Conservation (phyloP, 164 flowering plant genomes). For the Tetracentron sinense region DNA sequence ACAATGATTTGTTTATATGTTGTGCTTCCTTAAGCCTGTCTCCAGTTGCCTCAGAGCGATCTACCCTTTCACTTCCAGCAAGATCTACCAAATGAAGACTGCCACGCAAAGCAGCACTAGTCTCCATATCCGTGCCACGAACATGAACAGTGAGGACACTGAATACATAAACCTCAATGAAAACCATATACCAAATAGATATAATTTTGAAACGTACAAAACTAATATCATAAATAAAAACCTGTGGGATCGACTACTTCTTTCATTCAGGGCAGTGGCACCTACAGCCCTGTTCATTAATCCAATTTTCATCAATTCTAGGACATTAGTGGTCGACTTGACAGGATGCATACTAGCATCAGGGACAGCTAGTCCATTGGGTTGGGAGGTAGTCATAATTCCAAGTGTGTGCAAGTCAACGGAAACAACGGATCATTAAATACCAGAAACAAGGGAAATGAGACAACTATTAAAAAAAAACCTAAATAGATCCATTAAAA, state of each 20-base stretch:
- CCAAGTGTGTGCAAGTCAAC: slow-evolving; percentile 68
- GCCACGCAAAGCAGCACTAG: slow-evolving; percentile 66
- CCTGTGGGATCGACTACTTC: slow-evolving; percentile 99
- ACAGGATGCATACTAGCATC: slow-evolving; percentile 79
- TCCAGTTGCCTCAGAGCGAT: slow-evolving; percentile 82
- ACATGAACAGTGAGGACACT: slow-evolving; percentile 89
- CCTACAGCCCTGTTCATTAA: slow-evolving; percentile 79
- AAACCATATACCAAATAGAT: background rate
- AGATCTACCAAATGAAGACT: slow-evolving; percentile 91
- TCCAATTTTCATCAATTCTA: slow-evolving; percentile 64
- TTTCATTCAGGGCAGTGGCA: slow-evolving; percentile 90
- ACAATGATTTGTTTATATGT: slow-evolving; percentile 72
- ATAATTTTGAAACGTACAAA: background rate
- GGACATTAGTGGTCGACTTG: slow-evolving; percentile 50
- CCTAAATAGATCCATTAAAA: too few relatives aligned
- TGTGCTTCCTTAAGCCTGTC: slow-evolving; percentile 88
- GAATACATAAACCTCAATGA: slow-evolving; percentile 17
- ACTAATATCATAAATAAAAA: slow-evolving; percentile 17
- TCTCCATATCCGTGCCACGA: slow-evolving; percentile 56
- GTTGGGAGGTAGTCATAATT: slow-evolving; percentile 57
- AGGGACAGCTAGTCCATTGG: slow-evolving; percentile 68
- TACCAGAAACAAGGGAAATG: background rate
- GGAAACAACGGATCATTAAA: slow-evolving; percentile 18
- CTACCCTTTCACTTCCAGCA: slow-evolving; percentile 98
- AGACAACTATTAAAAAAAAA: background rate